phyloP scores from a whole-genome alignment of 441 rosid species.

The Arabidopsis lyrata region DNA sequence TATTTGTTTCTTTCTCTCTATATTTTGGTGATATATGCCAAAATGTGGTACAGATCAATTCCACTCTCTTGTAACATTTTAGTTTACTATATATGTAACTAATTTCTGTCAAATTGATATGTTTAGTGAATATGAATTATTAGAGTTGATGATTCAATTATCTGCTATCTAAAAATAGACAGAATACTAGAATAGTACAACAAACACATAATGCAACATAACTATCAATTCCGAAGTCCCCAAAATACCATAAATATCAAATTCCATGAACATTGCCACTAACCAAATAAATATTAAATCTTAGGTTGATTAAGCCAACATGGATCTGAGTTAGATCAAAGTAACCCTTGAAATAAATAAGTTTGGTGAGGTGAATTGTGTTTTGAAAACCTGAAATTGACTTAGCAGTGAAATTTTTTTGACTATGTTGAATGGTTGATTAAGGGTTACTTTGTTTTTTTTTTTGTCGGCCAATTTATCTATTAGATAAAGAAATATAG shows the following conservation, averaged over 20 bases:
- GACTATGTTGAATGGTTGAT: too few species aligned
- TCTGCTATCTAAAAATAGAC: too few species aligned
- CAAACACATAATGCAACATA: not conserved
- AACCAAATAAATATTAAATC: not conserved
- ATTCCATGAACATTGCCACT: not conserved
- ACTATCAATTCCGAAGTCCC: not conserved
- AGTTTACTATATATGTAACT: not conserved
- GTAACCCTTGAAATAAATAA: too few species aligned
- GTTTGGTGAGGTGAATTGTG: too few species aligned
- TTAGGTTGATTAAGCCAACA: not conserved
- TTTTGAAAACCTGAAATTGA: too few species aligned
- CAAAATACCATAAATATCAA: not conserved
- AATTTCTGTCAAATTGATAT: not conserved
- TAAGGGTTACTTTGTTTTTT: too few species aligned
- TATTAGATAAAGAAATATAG: too few species aligned
- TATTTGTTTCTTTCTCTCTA: not conserved
- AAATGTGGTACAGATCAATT: not conserved
- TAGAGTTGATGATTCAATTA: too few species aligned
- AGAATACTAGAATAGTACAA: too few species aligned
- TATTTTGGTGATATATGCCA: not conserved
- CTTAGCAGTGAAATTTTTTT: too few species aligned
- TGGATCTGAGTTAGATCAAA: not conserved
- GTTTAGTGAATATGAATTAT: too few species aligned
- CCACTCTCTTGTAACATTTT: not conserved
- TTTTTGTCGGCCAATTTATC: too few species aligned